Evolutionary conservation across 148 eudicot genomes (phyloP).

Genomic region (Agrostemma githago): DNA sequence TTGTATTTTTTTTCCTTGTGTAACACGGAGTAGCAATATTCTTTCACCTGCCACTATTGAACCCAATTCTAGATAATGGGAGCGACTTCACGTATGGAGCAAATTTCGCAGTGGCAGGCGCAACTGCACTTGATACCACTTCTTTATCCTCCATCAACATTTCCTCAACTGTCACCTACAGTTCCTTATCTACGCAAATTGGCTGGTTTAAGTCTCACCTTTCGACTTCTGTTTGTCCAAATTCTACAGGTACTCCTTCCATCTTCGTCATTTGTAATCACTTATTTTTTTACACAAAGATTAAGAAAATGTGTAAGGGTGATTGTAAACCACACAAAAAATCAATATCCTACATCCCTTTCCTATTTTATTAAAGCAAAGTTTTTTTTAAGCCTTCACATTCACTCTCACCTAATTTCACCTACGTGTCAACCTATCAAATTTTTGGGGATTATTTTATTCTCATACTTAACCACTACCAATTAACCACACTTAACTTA

Average conservation of each 20-base stretch:
- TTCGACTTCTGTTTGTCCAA: not conserved
- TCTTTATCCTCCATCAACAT: conserved; percentile 8
- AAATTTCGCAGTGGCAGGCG: conserved; percentile 38
- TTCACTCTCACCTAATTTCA: too few relatives aligned
- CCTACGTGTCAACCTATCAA: too few relatives aligned
- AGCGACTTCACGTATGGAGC: conserved; percentile 37
- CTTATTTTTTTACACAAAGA: too few relatives aligned
- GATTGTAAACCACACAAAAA: too few relatives aligned
- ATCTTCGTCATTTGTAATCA: too few relatives aligned
- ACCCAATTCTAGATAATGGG: conserved; percentile 30
- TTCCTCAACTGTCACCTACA: not conserved
- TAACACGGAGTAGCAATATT: conserved; percentile 25
- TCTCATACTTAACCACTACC: too few relatives aligned
- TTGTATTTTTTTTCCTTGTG: not conserved
- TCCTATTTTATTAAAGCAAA: too few relatives aligned
- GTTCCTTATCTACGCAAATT: conserved; percentile 27
- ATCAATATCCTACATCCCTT: too few relatives aligned
- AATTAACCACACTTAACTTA: too few relatives aligned
- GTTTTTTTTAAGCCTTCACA: too few relatives aligned
- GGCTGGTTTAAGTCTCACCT: conserved; percentile 36
- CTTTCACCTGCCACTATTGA: conserved; percentile 27
- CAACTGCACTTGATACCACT: conserved; percentile 27
- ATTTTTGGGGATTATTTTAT: too few relatives aligned
- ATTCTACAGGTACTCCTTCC: conserved; percentile 14
- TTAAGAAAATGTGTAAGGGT: not conserved